Conservation (phyloP, 257 asterid species). For the Cinchona pubescens region DNA sequence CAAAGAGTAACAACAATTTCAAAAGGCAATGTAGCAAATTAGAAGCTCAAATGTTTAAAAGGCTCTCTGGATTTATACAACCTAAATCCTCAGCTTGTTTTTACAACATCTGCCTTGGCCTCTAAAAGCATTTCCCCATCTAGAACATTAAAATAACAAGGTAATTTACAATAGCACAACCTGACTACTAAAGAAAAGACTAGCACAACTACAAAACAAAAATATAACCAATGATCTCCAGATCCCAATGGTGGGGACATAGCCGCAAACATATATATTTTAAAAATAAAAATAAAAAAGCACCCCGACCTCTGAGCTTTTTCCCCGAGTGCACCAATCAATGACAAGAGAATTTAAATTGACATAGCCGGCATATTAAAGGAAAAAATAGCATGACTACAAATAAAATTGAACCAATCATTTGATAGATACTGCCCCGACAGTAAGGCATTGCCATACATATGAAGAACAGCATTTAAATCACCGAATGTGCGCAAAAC, state of each 20-base stretch:
- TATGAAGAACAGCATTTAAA: not conserved
- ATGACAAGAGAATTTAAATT: not conserved
- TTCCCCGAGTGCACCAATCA: no score
- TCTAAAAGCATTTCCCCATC: not conserved
- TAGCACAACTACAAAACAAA: not conserved
- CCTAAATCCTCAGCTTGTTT: not conserved
- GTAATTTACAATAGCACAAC: not conserved
- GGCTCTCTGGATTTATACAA: not conserved
- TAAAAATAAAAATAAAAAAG: no score
- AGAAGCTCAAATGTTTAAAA: not conserved
- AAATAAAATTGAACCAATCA: not conserved
- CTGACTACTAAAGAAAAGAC: not conserved
- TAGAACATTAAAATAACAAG: not conserved
- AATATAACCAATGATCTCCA: not conserved
- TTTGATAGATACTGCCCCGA: not conserved
- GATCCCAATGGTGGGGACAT: not conserved
- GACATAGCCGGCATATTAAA: not conserved
- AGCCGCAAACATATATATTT: not conserved
- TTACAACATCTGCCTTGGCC: not conserved
- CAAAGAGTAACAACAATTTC: not conserved
- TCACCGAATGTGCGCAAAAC: not conserved
- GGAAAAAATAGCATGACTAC: not conserved
- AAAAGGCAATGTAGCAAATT: not conserved
- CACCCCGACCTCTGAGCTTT: not conserved
- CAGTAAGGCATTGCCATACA: slow-evolving; percentile 5